These are phyloP conservation scores for Zymoseptoria tritici DNA, from an alignment of 2,329 filamentous ascomycete species.

Conservation along the genomic window DNA sequence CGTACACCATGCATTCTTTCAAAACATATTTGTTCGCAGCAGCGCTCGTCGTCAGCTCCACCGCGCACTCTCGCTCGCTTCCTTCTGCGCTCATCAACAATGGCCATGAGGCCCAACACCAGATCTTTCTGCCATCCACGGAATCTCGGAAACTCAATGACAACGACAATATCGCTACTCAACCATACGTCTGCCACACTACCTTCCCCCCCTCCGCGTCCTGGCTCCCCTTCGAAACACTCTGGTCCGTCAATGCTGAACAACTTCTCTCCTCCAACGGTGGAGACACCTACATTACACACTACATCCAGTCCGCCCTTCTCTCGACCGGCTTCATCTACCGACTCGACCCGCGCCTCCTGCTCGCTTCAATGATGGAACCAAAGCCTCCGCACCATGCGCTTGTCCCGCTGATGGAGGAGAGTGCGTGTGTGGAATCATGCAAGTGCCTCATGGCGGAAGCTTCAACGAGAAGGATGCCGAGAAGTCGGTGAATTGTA, in stretches of 20 bases:
- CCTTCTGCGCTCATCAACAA: neutral
- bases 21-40: neutral
- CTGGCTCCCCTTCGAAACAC: constrained; percentile 13
- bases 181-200: neutral
- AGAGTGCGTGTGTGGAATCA: constrained; percentile 13
- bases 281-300: constrained; percentile 16
- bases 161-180: neutral
- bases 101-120: neutral
- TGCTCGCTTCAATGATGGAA: constrained; percentile 20
- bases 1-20: neutral
- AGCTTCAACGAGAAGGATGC: constrained; percentile 8
- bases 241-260: constrained; percentile 19
- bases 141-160: neutral
- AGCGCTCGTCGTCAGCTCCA: neutral
- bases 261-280: constrained; percentile 13
- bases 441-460: constrained; percentile 8
- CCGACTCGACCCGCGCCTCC: constrained; percentile 13
- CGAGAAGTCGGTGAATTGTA: constrained; percentile 9
- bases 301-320: constrained; percentile 15
- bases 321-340: constrained; percentile 7
- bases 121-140: neutral
- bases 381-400: constrained; percentile 12
- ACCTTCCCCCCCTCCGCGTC: constrained; percentile 1
- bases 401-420: neutral
- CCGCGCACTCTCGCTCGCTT: neutral